phyloP scores from a whole-genome alignment of 768 basidiomycete genomes.

The Thelephora ganbajun region DNA sequence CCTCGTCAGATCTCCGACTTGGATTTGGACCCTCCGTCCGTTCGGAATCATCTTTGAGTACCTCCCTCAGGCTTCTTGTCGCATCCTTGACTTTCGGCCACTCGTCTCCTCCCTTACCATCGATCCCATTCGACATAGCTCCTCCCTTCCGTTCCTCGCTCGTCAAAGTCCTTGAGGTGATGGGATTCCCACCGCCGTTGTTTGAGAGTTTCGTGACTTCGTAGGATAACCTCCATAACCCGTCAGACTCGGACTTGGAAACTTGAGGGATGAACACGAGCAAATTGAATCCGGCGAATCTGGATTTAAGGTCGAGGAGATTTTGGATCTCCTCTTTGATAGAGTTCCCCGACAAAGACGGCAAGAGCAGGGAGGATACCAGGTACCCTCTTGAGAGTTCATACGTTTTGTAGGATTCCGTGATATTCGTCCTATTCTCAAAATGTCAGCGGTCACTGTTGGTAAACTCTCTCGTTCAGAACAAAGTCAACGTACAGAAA shows the following conservation, averaged over 20 bases:
- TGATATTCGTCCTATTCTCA: slow-evolving; percentile 63
- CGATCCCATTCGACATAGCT: slow-evolving; percentile 65
- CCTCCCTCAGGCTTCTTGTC: slow-evolving; percentile 26
- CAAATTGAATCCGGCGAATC: slow-evolving; percentile 74
- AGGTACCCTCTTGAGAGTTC: slow-evolving; percentile 55
- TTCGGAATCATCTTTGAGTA: slow-evolving; percentile 16
- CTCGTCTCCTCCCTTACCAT: slow-evolving; percentile 39
- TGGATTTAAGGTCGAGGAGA: slow-evolving; percentile 31
- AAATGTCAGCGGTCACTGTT: too few relatives aligned
- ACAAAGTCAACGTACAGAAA: slow-evolving; percentile 41
- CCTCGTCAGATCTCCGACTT: slow-evolving; percentile 30
- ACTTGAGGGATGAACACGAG: slow-evolving; percentile 49
- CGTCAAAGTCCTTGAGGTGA: slow-evolving; percentile 40
- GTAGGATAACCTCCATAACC: slow-evolving; percentile 26
- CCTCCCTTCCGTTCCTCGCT: slow-evolving; percentile 34
- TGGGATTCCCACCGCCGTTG: slow-evolving; percentile 48
- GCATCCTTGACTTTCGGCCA: slow-evolving; percentile 73
- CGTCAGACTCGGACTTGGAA: slow-evolving; percentile 1
- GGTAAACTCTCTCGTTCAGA: slow-evolving; percentile 1
- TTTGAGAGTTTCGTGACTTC: slow-evolving; percentile 54
- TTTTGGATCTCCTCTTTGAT: slow-evolving; percentile 35
- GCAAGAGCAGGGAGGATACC: slow-evolving; percentile 51
- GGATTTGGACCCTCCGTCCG: slow-evolving; percentile 7
- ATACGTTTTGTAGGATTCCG: slow-evolving; percentile 39
- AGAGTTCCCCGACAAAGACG: slow-evolving; percentile 25